phyloP scores from a whole-genome alignment of 257 asterid species.

The Leptodermis oblonga region DNA sequence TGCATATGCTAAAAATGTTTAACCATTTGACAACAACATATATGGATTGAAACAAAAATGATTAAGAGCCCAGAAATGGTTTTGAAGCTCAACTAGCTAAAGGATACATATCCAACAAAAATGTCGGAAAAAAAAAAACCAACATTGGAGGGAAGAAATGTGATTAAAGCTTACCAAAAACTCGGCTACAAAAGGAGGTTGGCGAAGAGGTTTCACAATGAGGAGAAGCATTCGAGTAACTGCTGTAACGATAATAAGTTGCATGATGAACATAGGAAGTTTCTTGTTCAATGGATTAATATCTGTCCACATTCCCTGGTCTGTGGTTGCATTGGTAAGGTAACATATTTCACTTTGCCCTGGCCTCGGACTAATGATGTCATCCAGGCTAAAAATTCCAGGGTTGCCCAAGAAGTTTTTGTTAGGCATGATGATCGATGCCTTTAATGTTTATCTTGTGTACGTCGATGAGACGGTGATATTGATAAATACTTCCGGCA shows the following conservation, averaged over 20 bases:
- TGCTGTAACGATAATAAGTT: conserved; percentile 13
- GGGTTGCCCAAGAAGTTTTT: conserved; percentile 7
- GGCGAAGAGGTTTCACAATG: conserved; percentile 17
- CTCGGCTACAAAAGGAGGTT: conserved; percentile 21
- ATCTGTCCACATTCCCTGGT: conserved; percentile 25
- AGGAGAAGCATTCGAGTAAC: conserved; percentile 21
- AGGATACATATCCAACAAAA: too few relatives aligned
- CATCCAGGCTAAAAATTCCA: not conserved
- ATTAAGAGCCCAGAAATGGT: too few relatives aligned
- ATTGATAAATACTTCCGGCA: not conserved
- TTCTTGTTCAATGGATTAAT: conserved; percentile 18
- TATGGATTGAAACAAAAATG: too few relatives aligned
- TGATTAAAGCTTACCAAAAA: conserved; percentile 9
- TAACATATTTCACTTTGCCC: conserved; percentile 16
- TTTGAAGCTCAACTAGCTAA: too few relatives aligned
- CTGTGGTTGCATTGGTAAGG: conserved; percentile 4
- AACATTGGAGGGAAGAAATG: not conserved
- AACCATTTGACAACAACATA: too few relatives aligned
- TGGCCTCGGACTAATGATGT: not conserved
- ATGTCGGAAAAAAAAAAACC: too few relatives aligned
- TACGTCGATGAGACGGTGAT: not conserved
- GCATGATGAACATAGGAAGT: conserved; percentile 20
- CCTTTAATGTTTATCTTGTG: too few relatives aligned
- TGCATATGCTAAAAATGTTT: too few relatives aligned
- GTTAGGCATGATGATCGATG: conserved; percentile 4